A percentile compares a stretch with the other conserved stretches of the same genome.
Evolutionary conservation across 2,329 filamentous ascomycete genomes (phyloP).

Genomic region (Ceratocystiopsis minuta): DNA sequence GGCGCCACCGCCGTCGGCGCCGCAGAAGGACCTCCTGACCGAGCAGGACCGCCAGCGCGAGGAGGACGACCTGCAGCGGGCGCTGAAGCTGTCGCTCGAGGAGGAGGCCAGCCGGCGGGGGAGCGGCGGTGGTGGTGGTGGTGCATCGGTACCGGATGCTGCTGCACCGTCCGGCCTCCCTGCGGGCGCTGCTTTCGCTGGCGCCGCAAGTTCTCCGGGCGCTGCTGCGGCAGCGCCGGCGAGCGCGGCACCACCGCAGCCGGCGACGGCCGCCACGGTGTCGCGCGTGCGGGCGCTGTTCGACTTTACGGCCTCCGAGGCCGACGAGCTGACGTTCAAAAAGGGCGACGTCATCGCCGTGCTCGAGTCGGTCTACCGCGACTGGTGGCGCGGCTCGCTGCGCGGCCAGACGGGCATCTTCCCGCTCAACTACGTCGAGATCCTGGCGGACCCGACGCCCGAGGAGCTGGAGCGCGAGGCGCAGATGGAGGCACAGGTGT

Average conservation of each 20-base stretch:
- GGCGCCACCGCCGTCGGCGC: slow-evolving; percentile 51
- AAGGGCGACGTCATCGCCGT: slow-evolving; percentile 97
- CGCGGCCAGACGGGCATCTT: slow-evolving; percentile 95
- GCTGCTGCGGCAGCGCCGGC: not conserved
- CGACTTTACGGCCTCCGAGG: slow-evolving; percentile 86
- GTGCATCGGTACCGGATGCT: not conserved
- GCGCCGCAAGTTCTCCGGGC: slow-evolving; percentile 21
- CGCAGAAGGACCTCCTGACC: slow-evolving; percentile 81
- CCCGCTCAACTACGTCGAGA: slow-evolving; percentile 96
- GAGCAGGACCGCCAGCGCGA: slow-evolving; percentile 83
- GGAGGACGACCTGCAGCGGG: slow-evolving; percentile 94
- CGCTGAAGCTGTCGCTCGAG: slow-evolving; percentile 77
- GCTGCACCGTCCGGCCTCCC: slow-evolving; percentile 8
- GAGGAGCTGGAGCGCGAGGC: slow-evolving; percentile 92
- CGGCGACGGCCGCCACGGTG: slow-evolving; percentile 89
- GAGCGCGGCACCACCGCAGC: slow-evolving; percentile 26
- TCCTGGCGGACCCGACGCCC: slow-evolving; percentile 80
- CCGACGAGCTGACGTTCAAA: slow-evolving; percentile 86
- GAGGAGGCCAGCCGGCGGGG: slow-evolving; percentile 53
- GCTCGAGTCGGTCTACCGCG: slow-evolving; percentile 93
- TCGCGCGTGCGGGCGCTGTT: slow-evolving; percentile 85
- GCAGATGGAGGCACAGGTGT: slow-evolving; percentile 69
- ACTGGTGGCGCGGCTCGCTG: slow-evolving; percentile 97
- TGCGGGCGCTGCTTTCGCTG: slow-evolving; percentile 22
- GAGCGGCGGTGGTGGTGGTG: slow-evolving; percentile 17